Evolutionary conservation across 2,329 filamentous ascomycete species (phyloP).

Genomic region (Ampelomyces quisqualis): DNA sequence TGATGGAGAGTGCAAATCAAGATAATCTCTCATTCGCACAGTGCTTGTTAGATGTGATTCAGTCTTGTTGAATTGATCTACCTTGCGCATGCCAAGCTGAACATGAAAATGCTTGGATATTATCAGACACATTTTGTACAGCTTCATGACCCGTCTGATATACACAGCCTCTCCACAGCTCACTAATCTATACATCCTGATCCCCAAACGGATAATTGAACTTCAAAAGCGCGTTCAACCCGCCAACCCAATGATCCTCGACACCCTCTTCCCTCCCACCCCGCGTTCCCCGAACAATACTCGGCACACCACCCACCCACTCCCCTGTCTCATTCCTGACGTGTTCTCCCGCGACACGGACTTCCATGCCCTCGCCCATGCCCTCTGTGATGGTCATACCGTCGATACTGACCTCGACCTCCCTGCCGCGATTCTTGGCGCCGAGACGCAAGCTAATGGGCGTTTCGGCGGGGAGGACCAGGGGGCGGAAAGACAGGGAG

Average conservation of each 20-base stretch:
- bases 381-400: constrained; percentile 49
- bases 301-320: constrained; percentile 82
- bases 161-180: no score
- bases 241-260: constrained; percentile 95
- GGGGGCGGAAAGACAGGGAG: constrained; percentile 84
- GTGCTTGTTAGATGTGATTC: no score
- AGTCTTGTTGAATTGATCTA: not conserved
- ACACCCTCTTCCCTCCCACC: constrained; percentile 48
- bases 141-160: not conserved
- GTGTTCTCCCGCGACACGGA: constrained; percentile 83
- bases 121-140: no score
- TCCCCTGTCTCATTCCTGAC: constrained; percentile 53
- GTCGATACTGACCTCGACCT: constrained; percentile 54
- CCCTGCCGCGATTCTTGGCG: constrained; percentile 54
- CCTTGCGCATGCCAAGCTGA: no score
- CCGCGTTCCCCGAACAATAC: constrained; percentile 73
- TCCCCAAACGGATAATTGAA: constrained; percentile 96
- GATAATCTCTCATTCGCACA: not conserved
- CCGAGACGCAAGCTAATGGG: constrained; percentile 80
- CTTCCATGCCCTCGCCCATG: constrained; percentile 61
- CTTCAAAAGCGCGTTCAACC: constrained; percentile 88
- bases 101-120: no score
- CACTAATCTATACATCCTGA: constrained; percentile 23
- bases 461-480: constrained; percentile 84
- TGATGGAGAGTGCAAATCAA: not conserved